phyloP scores from a whole-genome alignment of 768 basidiomycete species.

The Chalciporus sphaerocephalus region DNA sequence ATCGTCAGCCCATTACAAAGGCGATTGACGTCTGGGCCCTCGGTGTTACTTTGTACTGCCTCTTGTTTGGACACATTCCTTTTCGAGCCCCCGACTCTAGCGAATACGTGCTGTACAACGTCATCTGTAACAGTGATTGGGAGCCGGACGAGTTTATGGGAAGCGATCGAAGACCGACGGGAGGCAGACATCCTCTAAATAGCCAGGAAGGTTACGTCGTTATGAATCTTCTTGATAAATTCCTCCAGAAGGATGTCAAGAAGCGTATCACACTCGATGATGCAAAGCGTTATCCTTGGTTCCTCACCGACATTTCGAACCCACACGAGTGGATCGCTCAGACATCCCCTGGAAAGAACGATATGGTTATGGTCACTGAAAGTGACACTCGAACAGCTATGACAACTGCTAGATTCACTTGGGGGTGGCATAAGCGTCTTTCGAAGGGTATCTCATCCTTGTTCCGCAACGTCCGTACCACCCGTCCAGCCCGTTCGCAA shows the following conservation, averaged over 20 bases:
- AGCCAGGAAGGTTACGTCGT: constrained; percentile 56
- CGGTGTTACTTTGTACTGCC: constrained; percentile 91
- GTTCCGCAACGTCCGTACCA: constrained; percentile 40
- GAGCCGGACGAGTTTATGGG: constrained; percentile 67
- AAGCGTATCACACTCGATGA: constrained; percentile 74
- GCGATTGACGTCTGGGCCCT: constrained; percentile 98
- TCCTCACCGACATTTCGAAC: constrained; percentile 61
- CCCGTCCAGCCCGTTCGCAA: constrained; percentile 14
- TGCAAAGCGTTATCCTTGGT: constrained; percentile 74
- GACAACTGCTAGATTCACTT: constrained; percentile 59
- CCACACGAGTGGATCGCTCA: constrained; percentile 66
- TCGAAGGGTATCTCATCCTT: constrained; percentile 46
- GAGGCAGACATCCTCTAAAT: constrained; percentile 49
- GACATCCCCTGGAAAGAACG: constrained; percentile 48
- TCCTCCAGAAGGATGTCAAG: constrained; percentile 77
- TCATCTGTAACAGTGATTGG: constrained; percentile 78
- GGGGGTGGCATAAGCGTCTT: constrained; percentile 48
- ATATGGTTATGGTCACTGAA: constrained; percentile 60
- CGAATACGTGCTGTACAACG: constrained; percentile 75
- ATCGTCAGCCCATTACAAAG: constrained; percentile 68
- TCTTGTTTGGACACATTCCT: constrained; percentile 84
- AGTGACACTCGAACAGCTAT: constrained; percentile 75
- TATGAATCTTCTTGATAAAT: constrained; percentile 63
- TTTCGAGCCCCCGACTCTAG: constrained; percentile 55
- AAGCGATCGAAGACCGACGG: constrained; percentile 57